A percentile compares a stretch with the other conserved stretches of the same genome.
Evolutionary conservation across 495 filamentous ascomycete species (phyloP).

Genomic region (Elaphomyces granulatus): DNA sequence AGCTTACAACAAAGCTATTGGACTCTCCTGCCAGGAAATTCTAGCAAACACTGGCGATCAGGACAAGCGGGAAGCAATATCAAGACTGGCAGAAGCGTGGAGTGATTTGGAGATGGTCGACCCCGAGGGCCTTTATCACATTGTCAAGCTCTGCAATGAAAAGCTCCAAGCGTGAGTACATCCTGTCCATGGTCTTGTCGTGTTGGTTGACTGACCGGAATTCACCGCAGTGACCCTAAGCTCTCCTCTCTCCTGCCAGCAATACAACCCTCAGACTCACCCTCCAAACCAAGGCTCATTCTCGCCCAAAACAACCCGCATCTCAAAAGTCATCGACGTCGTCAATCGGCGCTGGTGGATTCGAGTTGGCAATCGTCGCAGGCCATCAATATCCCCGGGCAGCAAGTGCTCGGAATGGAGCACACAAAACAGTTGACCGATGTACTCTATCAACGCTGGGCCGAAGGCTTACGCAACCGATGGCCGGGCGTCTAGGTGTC

Average conservation of each 20-base stretch:
- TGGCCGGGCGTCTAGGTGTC: slow-evolving; percentile 46
- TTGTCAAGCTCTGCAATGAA: slow-evolving; percentile 57
- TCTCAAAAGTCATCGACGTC: slow-evolving; percentile 58
- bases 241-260: slow-evolving; percentile 33
- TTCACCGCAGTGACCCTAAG: slow-evolving; percentile 33
- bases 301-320: slow-evolving; percentile 76
- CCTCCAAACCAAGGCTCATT: slow-evolving; percentile 49
- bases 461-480: slow-evolving; percentile 63
- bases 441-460: slow-evolving; percentile 81
- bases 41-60: slow-evolving; percentile 63
- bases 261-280: slow-evolving; percentile 26
- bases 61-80: slow-evolving; percentile 66
- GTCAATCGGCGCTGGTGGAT: slow-evolving; percentile 44
- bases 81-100: slow-evolving; percentile 69
- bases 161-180: slow-evolving; percentile 35
- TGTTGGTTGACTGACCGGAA: slow-evolving; percentile 1
- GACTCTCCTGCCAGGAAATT: slow-evolving; percentile 67
- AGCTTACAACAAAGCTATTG: slow-evolving; percentile 63
- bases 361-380: slow-evolving; percentile 22
- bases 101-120: slow-evolving; percentile 71
- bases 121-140: slow-evolving; percentile 78
- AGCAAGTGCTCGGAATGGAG: slow-evolving; percentile 63
- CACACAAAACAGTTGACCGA: slow-evolving; percentile 80
- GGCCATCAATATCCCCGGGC: slow-evolving; percentile 29
- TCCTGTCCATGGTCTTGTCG: background rate